Conservation (phyloP, 805 yeast genomes). For the Candida cerambycidarum region DNA sequence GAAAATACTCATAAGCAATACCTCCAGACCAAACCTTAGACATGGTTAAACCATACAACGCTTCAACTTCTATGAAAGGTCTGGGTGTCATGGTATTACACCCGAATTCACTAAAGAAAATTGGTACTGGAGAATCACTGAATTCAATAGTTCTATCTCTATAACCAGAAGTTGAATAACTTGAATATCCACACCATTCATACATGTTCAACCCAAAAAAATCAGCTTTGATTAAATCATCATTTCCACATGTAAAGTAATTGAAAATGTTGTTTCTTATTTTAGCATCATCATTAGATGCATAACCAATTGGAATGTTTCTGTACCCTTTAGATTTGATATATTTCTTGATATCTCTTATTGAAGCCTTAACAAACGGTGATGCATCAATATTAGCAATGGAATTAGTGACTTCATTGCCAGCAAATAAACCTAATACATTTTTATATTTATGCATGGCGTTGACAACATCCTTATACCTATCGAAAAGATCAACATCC, state of each 20-base stretch:
- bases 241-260: constrained; percentile 32
- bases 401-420: constrained; percentile 40
- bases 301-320: constrained; percentile 41
- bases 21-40: constrained; percentile 41
- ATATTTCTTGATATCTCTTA: constrained; percentile 31
- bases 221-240: constrained; percentile 22
- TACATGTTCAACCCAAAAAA: constrained; percentile 40
- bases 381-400: constrained; percentile 26
- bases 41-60: constrained; percentile 33
- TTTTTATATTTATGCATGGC: constrained; percentile 31
- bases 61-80: constrained; percentile 40
- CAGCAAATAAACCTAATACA: constrained; percentile 40
- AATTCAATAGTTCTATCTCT: constrained; percentile 34
- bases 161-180: constrained; percentile 37
- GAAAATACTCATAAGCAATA: constrained; percentile 37
- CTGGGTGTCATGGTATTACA: constrained; percentile 37
- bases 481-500: constrained; percentile 29
- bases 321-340: constrained; percentile 29
- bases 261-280: constrained; percentile 27
- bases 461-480: constrained; percentile 37
- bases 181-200: constrained; percentile 44
- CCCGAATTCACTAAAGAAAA: constrained; percentile 41
- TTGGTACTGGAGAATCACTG: constrained; percentile 30
- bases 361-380: constrained; percentile 37
- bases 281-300: constrained; percentile 36